These are phyloP conservation scores for Kondoa subrosea DNA, from an alignment of 768 basidiomycete species.

Conservation along the genomic window DNA sequence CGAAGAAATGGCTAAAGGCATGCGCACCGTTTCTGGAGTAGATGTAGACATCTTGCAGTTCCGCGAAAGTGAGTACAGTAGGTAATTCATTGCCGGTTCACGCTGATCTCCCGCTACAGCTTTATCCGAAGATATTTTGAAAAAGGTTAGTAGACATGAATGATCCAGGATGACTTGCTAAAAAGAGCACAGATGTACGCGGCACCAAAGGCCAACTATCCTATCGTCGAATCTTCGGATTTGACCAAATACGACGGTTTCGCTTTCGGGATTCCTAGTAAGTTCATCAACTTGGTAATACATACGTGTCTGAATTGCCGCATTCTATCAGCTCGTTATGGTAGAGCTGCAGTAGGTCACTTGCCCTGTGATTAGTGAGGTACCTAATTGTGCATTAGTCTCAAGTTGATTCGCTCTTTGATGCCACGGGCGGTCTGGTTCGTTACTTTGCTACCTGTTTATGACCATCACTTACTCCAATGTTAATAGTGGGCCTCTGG, in stretches of 20 bases:
- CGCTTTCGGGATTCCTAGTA: constrained; percentile 20
- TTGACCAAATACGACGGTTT: constrained; percentile 19
- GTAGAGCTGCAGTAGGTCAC: constrained; percentile 61
- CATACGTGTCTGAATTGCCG: too few species aligned
- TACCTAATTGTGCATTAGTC: too few species aligned
- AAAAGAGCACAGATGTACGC: background rate
- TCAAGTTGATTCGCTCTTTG: constrained; percentile 54
- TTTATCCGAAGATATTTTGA: constrained; percentile 47
- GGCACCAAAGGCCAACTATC: background rate
- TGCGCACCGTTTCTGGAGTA: constrained; percentile 30
- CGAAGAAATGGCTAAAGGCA: constrained; percentile 27
- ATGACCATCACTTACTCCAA: too few species aligned
- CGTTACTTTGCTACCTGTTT: too few species aligned
- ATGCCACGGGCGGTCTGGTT: constrained; percentile 50
- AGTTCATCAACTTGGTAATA: too few species aligned
- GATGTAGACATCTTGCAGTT: constrained; percentile 31
- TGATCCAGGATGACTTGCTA: constrained; percentile 42
- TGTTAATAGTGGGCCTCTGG: too few species aligned
- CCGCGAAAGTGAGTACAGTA: background rate
- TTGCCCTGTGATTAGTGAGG: too few species aligned
- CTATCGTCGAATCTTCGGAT: background rate
- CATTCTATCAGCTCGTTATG: too few species aligned
- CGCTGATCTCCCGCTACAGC: constrained; percentile 36
- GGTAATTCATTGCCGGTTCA: background rate
- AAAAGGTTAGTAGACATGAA: constrained; percentile 40